These are phyloP conservation scores for Hypocrella siamensis DNA, from an alignment of 2,329 filamentous ascomycete species.

Conservation along the genomic window DNA sequence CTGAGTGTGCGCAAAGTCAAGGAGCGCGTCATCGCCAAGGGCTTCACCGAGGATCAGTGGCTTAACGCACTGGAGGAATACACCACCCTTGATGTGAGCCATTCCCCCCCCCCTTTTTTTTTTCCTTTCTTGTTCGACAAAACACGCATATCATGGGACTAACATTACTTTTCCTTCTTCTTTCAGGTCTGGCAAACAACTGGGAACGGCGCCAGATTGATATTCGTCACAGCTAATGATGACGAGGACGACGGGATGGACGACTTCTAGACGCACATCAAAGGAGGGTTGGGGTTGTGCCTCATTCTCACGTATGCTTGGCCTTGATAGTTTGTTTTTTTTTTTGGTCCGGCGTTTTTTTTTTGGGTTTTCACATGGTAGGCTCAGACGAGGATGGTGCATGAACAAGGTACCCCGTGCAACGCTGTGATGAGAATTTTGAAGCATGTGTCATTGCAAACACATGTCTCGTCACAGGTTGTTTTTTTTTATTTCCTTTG, in stretches of 20 bases:
- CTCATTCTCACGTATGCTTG: too few species aligned
- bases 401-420: too few species aligned
- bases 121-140: neutral
- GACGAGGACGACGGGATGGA: conserved; percentile 30
- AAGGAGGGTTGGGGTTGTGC: too few species aligned
- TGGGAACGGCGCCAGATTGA: conserved; percentile 51
- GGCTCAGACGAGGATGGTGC: too few species aligned
- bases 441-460: too few species aligned
- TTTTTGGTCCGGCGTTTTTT: neutral
- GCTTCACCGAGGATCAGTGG: conserved; percentile 92
- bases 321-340: conserved; percentile 7
- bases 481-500: too few species aligned
- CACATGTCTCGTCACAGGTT: too few species aligned
- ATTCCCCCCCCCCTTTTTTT: conserved; percentile 12
- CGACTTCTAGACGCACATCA: conserved; percentile 7
- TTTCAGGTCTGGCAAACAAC: conserved; percentile 63
- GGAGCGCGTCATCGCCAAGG: conserved; percentile 86
- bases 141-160: neutral
- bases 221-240: conserved; percentile 50
- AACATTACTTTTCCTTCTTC: neutral
- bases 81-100: conserved; percentile 67
- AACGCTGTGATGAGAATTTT: too few species aligned
- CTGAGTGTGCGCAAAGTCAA: conserved; percentile 78
- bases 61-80: conserved; percentile 79
- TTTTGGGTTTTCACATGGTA: neutral